Percentiles rank a stretch among this genome's conserved stretches.
Evolutionary conservation across 1,139 yeast genomes (phyloP).

Genomic region (Magnusiomyces clavatus): DNA sequence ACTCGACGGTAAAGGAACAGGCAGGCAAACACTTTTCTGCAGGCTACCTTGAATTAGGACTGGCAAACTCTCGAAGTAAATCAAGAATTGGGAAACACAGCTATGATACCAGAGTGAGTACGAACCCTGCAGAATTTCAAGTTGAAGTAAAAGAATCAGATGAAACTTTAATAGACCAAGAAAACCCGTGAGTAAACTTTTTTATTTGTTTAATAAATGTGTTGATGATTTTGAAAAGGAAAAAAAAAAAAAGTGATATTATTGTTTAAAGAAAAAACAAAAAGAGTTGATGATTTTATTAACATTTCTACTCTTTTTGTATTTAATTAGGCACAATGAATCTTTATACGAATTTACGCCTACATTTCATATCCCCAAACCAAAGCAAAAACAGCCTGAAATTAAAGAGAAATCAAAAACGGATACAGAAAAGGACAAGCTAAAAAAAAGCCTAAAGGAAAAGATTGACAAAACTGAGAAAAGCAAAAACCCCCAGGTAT

Average conservation of each 20-base stretch:
- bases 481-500: not conserved
- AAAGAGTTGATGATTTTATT: not conserved
- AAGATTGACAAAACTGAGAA: not conserved
- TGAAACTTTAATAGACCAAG: not conserved
- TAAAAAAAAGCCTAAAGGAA: not conserved
- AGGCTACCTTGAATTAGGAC: slow-evolving; percentile 3
- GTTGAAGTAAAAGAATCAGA: not conserved
- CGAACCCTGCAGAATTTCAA: not conserved
- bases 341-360: not conserved
- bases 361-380: not conserved
- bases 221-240: not conserved
- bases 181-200: not conserved
- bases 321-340: not conserved
- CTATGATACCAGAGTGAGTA: not conserved
- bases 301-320: not conserved
- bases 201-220: not conserved
- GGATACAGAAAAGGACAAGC: not conserved
- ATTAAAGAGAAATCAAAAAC: not conserved
- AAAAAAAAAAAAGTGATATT: too few species aligned
- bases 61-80: slow-evolving; percentile 4
- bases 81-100: slow-evolving; percentile 10
- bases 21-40: slow-evolving; percentile 11
- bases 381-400: not conserved
- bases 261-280: not conserved
- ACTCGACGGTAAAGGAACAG: slow-evolving; percentile 12